Evolutionary conservation across 2,329 filamentous ascomycete genomes (phyloP).

Genomic region (Gliomastix tumulicola): DNA sequence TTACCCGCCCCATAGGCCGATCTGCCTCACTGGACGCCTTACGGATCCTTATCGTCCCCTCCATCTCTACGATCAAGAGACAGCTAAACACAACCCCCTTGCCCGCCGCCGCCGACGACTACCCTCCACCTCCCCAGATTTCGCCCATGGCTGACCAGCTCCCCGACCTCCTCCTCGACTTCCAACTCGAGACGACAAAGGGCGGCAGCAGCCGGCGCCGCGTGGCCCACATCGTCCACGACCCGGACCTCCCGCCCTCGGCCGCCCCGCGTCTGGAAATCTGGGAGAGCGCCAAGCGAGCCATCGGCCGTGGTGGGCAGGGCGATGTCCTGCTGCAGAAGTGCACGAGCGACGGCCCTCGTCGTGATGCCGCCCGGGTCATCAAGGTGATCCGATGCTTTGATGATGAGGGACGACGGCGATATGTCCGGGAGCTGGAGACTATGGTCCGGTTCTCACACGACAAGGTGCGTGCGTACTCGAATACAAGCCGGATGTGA

Average conservation of each 20-base stretch:
- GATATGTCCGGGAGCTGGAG: slow-evolving; percentile 12
- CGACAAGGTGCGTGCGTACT: slow-evolving; percentile 4
- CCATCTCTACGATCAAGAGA: no score
- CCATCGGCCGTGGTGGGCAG: slow-evolving; percentile 9
- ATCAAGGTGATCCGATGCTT: slow-evolving; percentile 10
- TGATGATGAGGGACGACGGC: slow-evolving; percentile 2
- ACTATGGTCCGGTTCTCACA: slow-evolving; percentile 14
- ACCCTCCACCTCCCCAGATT: no score
- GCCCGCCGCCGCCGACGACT: no score
- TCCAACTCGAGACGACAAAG: no score
- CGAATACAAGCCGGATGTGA: no score
- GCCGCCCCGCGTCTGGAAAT: slow-evolving; percentile 5
- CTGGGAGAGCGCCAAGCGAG: slow-evolving; percentile 5
- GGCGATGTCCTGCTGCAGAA: slow-evolving; percentile 10
- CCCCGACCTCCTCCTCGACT: no score
- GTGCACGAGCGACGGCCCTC: slow-evolving; percentile 1
- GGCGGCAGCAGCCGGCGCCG: not conserved
- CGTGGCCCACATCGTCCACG: slow-evolving; percentile 5
- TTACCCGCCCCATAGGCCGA: no score
- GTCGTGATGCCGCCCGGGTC: slow-evolving; percentile 6
- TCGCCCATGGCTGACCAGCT: no score
- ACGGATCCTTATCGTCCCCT: no score
- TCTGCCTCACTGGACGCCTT: no score
- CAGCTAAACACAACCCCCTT: no score
- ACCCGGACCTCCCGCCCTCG: slow-evolving; percentile 7